phyloP scores from a whole-genome alignment of 2,329 filamentous ascomycete genomes.

The Alternaria sp. region DNA sequence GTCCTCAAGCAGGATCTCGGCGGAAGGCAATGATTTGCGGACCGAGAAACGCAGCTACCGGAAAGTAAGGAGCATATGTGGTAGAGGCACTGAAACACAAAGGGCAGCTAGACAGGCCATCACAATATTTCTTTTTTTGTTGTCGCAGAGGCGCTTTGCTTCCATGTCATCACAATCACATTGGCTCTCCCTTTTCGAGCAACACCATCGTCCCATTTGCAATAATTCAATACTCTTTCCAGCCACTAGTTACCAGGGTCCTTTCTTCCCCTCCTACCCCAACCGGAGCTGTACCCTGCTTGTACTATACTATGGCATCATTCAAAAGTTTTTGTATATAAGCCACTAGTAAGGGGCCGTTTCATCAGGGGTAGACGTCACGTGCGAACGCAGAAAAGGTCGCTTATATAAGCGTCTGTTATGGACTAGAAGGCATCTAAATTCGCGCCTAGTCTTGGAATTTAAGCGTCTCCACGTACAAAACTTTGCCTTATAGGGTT shows the following conservation, averaged over 20 bases:
- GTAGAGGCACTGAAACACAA: background rate
- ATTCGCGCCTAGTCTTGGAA: too few species aligned
- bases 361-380: too few species aligned
- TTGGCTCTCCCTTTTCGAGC: slow-evolving; percentile 1
- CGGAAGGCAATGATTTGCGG: slow-evolving; percentile 20
- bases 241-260: slow-evolving; percentile 1
- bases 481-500: too few species aligned
- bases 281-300: slow-evolving; percentile 1
- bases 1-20: slow-evolving; percentile 56
- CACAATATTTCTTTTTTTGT: background rate
- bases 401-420: too few species aligned
- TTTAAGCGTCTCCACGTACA: too few species aligned
- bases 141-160: slow-evolving; percentile 3
- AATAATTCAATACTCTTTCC: background rate
- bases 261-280: background rate
- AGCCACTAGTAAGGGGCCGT: too few species aligned
- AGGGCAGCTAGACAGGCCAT: background rate
- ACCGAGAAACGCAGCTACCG: background rate
- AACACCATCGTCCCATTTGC: background rate
- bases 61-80: background rate
- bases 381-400: too few species aligned
- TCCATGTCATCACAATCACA: slow-evolving; percentile 5
- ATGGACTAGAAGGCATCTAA: too few species aligned
- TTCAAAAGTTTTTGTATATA: too few species aligned
- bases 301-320: background rate